phyloP scores from a whole-genome alignment of 345 rosid genomes.

The Microthlaspi erraticum region DNA sequence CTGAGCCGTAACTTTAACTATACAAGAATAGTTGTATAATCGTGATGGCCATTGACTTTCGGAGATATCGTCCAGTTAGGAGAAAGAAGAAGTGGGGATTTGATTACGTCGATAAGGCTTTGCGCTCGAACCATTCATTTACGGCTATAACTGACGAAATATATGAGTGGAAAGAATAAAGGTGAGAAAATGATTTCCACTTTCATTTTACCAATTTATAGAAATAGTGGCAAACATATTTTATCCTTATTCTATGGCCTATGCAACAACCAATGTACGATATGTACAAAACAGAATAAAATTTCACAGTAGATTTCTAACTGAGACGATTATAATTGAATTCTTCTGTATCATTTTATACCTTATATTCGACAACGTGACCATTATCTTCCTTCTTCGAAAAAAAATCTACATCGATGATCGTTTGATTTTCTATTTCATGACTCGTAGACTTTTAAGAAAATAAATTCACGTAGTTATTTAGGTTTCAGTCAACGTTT shows the following conservation, averaged over 20 bases:
- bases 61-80: neutral
- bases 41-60: constrained; percentile 32
- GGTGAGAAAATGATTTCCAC: constrained; percentile 24
- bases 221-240: neutral
- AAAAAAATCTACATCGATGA: too few relatives aligned
- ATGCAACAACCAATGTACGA: too few relatives aligned
- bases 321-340: too few relatives aligned
- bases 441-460: too few relatives aligned
- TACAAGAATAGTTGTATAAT: constrained; percentile 24
- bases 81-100: constrained; percentile 23
- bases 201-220: neutral
- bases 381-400: too few relatives aligned
- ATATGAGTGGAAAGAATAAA: constrained; percentile 35
- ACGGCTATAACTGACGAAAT: neutral
- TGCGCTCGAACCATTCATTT: constrained; percentile 6
- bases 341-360: too few relatives aligned
- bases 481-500: neutral
- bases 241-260: too few relatives aligned
- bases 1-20: neutral
- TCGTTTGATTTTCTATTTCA: too few relatives aligned
- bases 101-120: constrained; percentile 27
- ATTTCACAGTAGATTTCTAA: too few relatives aligned
- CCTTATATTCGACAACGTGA: too few relatives aligned
- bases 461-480: neutral
- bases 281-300: too few relatives aligned